These are phyloP conservation scores for Scedosporium aurantiacum DNA, from an alignment of 2,329 filamentous ascomycete species.

Conservation along the genomic window DNA sequence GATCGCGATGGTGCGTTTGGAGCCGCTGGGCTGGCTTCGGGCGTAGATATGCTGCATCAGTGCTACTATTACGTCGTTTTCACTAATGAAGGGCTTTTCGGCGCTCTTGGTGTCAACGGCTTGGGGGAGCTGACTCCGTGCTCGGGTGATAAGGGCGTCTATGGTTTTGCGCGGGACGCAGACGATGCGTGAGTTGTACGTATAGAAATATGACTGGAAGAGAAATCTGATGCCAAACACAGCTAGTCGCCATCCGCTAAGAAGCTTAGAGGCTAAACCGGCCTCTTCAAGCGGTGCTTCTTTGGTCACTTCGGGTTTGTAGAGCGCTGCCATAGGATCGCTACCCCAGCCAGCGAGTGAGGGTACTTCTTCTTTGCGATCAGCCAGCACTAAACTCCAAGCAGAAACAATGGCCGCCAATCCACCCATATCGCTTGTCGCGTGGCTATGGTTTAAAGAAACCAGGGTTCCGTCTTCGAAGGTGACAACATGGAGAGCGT, in stretches of 20 bases:
- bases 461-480: constrained; percentile 7
- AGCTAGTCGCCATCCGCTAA: not conserved
- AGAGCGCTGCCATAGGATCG: not conserved
- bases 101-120: not conserved
- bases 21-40: not conserved
- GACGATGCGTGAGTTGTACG: not conserved
- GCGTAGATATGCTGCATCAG: not conserved
- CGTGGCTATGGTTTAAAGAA: constrained; percentile 5
- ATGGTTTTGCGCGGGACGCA: not conserved
- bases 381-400: not conserved
- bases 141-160: not conserved
- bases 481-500: constrained; percentile 6
- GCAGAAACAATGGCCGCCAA: not conserved
- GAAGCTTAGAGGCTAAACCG: not conserved
- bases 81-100: not conserved
- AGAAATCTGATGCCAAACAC: not conserved
- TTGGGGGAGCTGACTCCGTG: not conserved
- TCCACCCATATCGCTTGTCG: constrained; percentile 2
- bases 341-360: not conserved
- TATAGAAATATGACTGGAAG: not conserved
- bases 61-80: not conserved
- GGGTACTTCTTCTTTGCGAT: not conserved
- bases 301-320: not conserved
- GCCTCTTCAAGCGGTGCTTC: not conserved
- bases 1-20: not conserved